Conservation (phyloP, 345 rosid genomes). For the Lepidium aucheri region DNA sequence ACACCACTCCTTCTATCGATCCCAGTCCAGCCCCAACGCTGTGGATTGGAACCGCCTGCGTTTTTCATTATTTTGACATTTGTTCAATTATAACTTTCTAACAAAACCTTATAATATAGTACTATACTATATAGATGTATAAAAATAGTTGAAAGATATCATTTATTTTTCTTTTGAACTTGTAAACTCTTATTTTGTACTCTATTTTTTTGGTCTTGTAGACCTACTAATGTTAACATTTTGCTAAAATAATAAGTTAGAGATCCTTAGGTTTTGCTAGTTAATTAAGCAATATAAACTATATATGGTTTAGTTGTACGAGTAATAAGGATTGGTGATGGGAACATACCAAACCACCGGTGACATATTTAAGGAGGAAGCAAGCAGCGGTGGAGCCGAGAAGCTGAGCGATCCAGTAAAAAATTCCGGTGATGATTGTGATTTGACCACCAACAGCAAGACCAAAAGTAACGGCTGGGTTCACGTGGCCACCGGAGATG, state of each 20-base stretch:
- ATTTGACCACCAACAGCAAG: constrained; percentile 90
- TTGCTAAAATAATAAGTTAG: too few species aligned
- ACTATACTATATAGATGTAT: too few species aligned
- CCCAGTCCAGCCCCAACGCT: constrained; percentile 72
- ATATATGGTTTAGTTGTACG: background rate
- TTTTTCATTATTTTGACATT: constrained; percentile 5
- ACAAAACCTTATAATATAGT: background rate
- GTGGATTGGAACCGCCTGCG: constrained; percentile 69
- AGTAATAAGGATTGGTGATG: background rate
- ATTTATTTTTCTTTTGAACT: background rate
- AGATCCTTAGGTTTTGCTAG: background rate
- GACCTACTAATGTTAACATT: background rate
- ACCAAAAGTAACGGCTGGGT: constrained; percentile 93
- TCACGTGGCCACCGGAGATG: constrained; percentile 94
- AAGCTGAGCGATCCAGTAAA: constrained; percentile 94
- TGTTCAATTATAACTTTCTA: background rate
- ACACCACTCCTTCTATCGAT: constrained; percentile 70
- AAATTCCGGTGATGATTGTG: constrained; percentile 77
- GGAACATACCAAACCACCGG: constrained; percentile 75
- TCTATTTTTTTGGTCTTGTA: background rate
- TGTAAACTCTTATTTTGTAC: background rate
- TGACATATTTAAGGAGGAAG: constrained; percentile 63
- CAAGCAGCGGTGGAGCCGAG: constrained; percentile 81
- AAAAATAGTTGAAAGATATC: too few species aligned
- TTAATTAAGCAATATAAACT: background rate